Evolutionary conservation across 1,284 basidiomycete species (phyloP), one percentile per base, ranked within the genome.

Genomic region (Fomitopsis palustris): DNA sequence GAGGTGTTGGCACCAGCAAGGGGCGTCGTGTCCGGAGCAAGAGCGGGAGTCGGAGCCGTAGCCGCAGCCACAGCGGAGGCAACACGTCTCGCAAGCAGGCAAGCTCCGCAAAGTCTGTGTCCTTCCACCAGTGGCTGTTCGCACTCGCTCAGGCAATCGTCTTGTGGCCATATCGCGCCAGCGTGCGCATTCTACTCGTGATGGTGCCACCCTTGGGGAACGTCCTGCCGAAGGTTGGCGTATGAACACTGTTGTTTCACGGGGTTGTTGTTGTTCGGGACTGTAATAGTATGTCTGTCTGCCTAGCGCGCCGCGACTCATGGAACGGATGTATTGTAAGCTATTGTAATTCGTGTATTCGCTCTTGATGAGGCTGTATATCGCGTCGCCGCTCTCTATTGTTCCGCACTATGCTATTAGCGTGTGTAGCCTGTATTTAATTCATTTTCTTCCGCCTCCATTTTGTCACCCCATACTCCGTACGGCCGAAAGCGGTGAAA

Each of bases 101-200:
- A 43, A 42, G 49, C 27, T 25, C 25, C 29, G 35, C 43, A n/a
- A n/a, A 12, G 29, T 31, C 45, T 21, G 3, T 19, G 33, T 52
- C 61, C 23, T 53, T 49, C 37, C 21, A 62, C 43, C 55, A 59
- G 58, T 55, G 37, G 54, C 60, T 56, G 39, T 59, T 64, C 53
- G 64, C 64, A 42, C 60, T 41, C 51, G 64, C 55, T 41, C 66
- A 65, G 49, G 42, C 55, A 23, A 58, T 62, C 25, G 57, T 67
- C 54, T 56, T 69, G 19, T 69, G 65, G 65, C 68, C 68, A 39
- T 69, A 69, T 49, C 59, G 63, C 38, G 54, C 61, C 45, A 67
- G 66, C 51, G 59, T 61, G 5, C 62, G 64, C 25, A 54, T 68
- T 25, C 56, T 69, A 29, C 43, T 63, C 16, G 59, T 58, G 2